Base-by-base conservation (phyloP, 2,329 filamentous ascomycete species). In the Alternaria sp. region DNA sequence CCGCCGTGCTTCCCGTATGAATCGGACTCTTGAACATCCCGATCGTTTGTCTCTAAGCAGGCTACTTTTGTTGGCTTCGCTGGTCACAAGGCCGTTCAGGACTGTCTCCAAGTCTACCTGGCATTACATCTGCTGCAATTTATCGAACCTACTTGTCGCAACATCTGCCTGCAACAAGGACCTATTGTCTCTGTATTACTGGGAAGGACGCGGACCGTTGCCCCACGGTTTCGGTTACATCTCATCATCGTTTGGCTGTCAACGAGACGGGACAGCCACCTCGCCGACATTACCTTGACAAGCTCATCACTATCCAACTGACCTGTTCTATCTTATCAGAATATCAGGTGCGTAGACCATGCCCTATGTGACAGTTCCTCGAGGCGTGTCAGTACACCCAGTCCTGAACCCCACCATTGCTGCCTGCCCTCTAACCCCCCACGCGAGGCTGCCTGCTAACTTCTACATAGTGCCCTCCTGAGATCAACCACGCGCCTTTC, bases 1-100 rank as follows among this genome's bases (percentile, higher is more conserved):
- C 67, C 72, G 68, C 67, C 66, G 69, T 70, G 67, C 69, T 74
- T 68, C 74, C 74, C 74, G 76, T 66, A 77, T 78, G 75, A 77
- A 75, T 78, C 74, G 65, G 68, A 59, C 67, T 70, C 66, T 68
- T 70, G 67, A 75, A 69, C 62, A 76, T 65, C 67, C 64, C 64
- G 61, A 69, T 73, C 68, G 68, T 70, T 71, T 76, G 72, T 77
- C 73, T 77, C 67, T 74, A 67, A 62, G 68, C 63, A 67, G 67
- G 22, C 71, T 69, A 67, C 65, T 68, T 67, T 62, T 65, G 64
- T 69, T 66, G 61, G 54, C 63, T 67, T 65, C 63, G 32, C 63
- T 67, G 68, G 74, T 75, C 70, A 74, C 74, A 74, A 71, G 74
- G 54, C 59, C 69, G 57, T 64, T 69, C 66, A 62, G 62, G 60